phyloP scores from a whole-genome alignment of 2,329 filamentous ascomycete species.

The Corynespora cassiicola region DNA sequence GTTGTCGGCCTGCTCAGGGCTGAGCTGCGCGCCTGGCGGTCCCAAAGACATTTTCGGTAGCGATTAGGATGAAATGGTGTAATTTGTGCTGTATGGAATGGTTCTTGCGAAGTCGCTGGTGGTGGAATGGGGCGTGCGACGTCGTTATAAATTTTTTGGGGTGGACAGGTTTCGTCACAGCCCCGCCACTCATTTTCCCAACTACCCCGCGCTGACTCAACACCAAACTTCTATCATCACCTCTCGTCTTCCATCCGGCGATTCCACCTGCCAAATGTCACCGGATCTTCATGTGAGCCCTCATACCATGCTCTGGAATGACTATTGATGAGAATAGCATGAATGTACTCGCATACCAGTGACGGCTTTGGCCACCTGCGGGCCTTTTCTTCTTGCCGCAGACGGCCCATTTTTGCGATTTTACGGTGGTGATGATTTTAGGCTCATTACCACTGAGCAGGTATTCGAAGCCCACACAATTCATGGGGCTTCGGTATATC shows the following conservation, averaged over 20 bases:
- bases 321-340: slow-evolving; percentile 37
- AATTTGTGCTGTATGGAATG: background rate
- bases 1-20: slow-evolving; percentile 69
- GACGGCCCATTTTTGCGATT: slow-evolving; percentile 52
- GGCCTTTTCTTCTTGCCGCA: slow-evolving; percentile 47
- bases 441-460: slow-evolving; percentile 41
- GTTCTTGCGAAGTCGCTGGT: background rate
- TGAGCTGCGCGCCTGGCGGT: slow-evolving; percentile 37
- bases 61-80: background rate
- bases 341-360: slow-evolving; percentile 50
- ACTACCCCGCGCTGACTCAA: slow-evolving; percentile 42
- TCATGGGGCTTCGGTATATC: slow-evolving; percentile 70
- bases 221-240: slow-evolving; percentile 33
- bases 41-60: slow-evolving; percentile 43
- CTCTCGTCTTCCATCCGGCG: slow-evolving; percentile 23
- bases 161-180: slow-evolving; percentile 28
- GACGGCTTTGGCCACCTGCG: slow-evolving; percentile 51
- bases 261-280: slow-evolving; percentile 43
- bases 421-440: slow-evolving; percentile 36
- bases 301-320: background rate
- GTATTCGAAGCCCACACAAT: slow-evolving; percentile 74
- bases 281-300: slow-evolving; percentile 38
- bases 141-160: slow-evolving; percentile 29
- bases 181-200: slow-evolving; percentile 15
- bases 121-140: slow-evolving; percentile 3